Evolutionary conservation across 345 rosid species (phyloP), one percentile per base, ranked within the genome.

Genomic region (Reutealis trisperma): DNA sequence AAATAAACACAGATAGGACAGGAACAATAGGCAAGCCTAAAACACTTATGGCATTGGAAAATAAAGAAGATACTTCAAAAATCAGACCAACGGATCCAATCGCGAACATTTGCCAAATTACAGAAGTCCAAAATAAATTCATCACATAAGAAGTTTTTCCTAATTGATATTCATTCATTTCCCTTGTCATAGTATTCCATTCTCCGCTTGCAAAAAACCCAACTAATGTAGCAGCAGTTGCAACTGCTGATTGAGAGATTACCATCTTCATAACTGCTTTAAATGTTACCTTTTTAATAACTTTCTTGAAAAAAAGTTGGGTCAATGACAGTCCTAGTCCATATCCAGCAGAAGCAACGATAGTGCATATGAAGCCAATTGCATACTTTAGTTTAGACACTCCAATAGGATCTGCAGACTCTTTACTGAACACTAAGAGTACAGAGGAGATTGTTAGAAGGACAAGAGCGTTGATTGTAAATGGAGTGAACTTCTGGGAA

Each of bases 21-120:
- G 94, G 92, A 72, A 87, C 85, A 11, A 91, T 83, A 22, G 94
- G 92, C 87, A 84, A 78, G 0, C 88, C 90, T 0, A 91, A 63
- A 30, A 73, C 88, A 37, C 82, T 78, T 8, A 85, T 81, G 2
- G 86, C 80, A 49, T 87, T 89, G 9, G 88, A 82, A 75, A 92
- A 90, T 62, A 90, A 66, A 3, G 92, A 86, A 70, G 94, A 88
- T 1, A 89, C 87, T 81, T 92, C 86, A n/a, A 87, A 87, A 65
- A 86, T 84, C 85, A 90, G 60, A 12, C 91, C 90, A 34, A 80
- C 79, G 1, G 67, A 63, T 13, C 93, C 93, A 51, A 90, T 72
- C 0, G 77, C 11, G 51, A 80, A 89, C 8, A 85, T 75, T 82
- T 89, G 92, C 89, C 88, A 87, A 0, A 75, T 25, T 61, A 90